Evolutionary conservation across 352 stramenopile genomes (phyloP).

Genomic region (Blastocystis sp.): DNA sequence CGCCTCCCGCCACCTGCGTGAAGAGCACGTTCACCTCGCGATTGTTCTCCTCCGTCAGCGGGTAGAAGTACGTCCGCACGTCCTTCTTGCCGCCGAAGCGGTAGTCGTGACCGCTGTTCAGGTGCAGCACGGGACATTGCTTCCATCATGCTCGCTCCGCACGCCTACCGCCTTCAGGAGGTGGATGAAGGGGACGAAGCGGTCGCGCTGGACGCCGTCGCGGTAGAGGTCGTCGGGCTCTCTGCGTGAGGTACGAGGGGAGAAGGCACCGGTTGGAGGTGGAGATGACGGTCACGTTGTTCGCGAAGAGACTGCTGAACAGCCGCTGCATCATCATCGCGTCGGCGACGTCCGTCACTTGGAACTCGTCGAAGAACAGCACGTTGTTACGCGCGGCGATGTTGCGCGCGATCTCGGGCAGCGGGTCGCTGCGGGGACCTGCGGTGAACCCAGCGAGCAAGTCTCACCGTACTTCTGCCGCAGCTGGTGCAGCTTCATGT

Average conservation of each 20-base stretch:
- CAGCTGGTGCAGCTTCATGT: constrained; percentile 75
- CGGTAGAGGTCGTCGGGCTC: constrained; percentile 81
- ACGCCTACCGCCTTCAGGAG: constrained; percentile 67
- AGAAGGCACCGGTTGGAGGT: constrained; percentile 77
- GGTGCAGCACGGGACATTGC: constrained; percentile 72
- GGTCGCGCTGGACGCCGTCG: constrained; percentile 82
- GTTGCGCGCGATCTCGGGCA: constrained; percentile 69
- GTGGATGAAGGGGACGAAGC: constrained; percentile 89
- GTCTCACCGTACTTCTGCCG: constrained; percentile 70
- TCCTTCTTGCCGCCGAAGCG: constrained; percentile 61
- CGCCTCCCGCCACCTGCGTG: constrained; percentile 60
- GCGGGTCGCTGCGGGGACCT: constrained; percentile 60
- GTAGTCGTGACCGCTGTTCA: constrained; percentile 70
- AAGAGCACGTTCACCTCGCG: constrained; percentile 64
- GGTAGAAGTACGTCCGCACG: constrained; percentile 64
- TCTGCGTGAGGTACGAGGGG: neutral
- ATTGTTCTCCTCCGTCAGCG: constrained; percentile 61
- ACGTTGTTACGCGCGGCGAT: constrained; percentile 76
- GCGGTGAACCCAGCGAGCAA: neutral
- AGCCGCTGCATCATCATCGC: constrained; percentile 86
- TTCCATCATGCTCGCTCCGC: neutral
- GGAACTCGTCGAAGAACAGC: constrained; percentile 93
- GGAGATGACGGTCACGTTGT: constrained; percentile 80
- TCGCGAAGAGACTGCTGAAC: constrained; percentile 76
- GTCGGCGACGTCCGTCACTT: constrained; percentile 90